Evolutionary conservation across 345 rosid species (phyloP), one percentile per base, ranked within the genome.

Genomic region (Acer negundo): DNA sequence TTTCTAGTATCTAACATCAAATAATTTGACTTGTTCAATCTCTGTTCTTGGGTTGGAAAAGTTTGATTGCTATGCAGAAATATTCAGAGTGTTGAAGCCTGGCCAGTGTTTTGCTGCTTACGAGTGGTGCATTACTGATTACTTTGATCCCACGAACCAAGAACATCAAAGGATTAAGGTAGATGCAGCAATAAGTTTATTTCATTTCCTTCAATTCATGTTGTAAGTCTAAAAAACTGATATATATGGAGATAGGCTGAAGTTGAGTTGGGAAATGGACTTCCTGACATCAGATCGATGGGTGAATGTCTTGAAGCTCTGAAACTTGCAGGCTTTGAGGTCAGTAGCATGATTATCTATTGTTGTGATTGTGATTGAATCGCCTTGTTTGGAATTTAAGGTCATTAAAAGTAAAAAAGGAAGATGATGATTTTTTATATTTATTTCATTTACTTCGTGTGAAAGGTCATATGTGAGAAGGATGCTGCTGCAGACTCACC

Each of bases 81-180:
- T 97, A 64, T 94, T 79, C 86, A 85, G 99, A 84, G 96, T 97
- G 80, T 71, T 97, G 74, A 97, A 93, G 89, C 98, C 98, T 2
- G 98, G 97, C 23, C 97, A 93, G 76, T 86, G 73, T 78, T 94
- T 97, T 75, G 97, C 96, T 70, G 96, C 97, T 4, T 94, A 88
- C 75, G 99, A 97, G 71, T 97, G 98, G 98, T 94, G 99, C 89
- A 93, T 93, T 97, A 94, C 99, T 69, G 94, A 89, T 87, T 79
- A 91, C 56, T 97, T 89, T 65, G 90, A 94, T 89, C 97, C 97
- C 67, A 42, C 55, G 6, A 92, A 93, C 75, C 81, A 80, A 26
- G 92, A 90, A 38, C 99, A 97, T 81, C 90, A 89, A 80, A 91
- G 85, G 59, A 89, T 97, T 56, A 93, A 97, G 98, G 99, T 89